A percentile compares a stretch with the other conserved stretches of the same genome.
These are phyloP conservation scores for Sphagnum fallax DNA, from an alignment of 228 moss, liverwort and hornwort species.

Conservation along the genomic window DNA sequence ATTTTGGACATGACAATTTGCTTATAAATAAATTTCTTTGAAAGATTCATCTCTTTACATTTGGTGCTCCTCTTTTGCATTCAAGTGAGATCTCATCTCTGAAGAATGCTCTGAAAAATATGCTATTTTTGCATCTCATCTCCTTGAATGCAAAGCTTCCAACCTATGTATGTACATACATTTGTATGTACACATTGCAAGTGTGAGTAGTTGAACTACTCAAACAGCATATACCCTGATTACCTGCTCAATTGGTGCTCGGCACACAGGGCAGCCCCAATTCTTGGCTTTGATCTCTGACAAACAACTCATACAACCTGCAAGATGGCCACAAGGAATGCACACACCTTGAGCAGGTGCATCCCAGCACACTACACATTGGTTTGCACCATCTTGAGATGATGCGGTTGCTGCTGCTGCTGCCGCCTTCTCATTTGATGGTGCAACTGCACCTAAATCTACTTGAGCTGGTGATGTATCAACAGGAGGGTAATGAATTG, in stretches of 20 bases:
- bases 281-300: conserved; percentile 81
- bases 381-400: conserved; percentile 21
- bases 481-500: conserved; percentile 76
- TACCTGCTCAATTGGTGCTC: conserved; percentile 80
- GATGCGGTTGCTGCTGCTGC: conserved; percentile 33
- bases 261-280: conserved; percentile 98
- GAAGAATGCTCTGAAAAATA: no score
- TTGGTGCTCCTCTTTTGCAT: no score
- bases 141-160: no score
- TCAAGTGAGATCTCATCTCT: no score
- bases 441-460: conserved; percentile 29
- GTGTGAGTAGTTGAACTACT: not conserved
- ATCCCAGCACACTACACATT: conserved; percentile 98
- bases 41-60: no score
- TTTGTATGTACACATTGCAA: no score
- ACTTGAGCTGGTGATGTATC: conserved; percentile 68
- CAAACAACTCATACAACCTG: conserved; percentile 89
- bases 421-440: conserved; percentile 8
- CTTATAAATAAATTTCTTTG: no score
- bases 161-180: no score
- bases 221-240: conserved; percentile 88
- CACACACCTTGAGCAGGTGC: conserved; percentile 89
- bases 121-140: no score
- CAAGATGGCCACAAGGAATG: conserved; percentile 93
- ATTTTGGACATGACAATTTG: no score